These are phyloP conservation scores for Insectozyma bohioensis DNA, from an alignment of 1,139 yeast genomes.

Conservation along the genomic window DNA sequence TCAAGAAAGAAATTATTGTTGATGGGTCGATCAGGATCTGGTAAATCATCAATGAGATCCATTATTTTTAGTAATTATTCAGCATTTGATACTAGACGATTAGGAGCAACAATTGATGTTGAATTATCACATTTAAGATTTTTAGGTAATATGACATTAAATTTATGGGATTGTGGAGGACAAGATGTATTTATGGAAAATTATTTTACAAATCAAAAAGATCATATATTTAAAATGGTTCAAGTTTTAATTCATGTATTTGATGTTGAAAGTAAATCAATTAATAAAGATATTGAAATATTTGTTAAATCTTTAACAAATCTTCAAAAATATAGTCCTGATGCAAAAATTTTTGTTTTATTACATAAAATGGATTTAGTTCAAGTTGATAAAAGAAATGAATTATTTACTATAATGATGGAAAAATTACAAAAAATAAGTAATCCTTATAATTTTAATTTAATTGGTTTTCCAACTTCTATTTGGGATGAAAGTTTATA, in stretches of 20 bases:
- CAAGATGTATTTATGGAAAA: conserved; percentile 97
- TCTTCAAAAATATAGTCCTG: conserved; percentile 81
- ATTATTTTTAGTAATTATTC: conserved; percentile 93
- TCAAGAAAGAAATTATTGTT: conserved; percentile 46
- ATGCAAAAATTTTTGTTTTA: conserved; percentile 87
- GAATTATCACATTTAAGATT: conserved; percentile 94
- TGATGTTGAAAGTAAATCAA: conserved; percentile 92
- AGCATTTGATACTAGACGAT: conserved; percentile 91
- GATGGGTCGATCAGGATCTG: conserved; percentile 95
- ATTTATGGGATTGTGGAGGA: conserved; percentile 98
- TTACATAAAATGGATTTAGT: conserved; percentile 97
- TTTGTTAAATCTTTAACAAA: conserved; percentile 83
- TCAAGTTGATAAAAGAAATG: conserved; percentile 81
- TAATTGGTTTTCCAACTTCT: conserved; percentile 92
- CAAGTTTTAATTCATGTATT: conserved; percentile 97
- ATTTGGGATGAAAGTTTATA: conserved; percentile 97
- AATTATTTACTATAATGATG: conserved; percentile 82
- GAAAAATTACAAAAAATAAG: conserved; percentile 76
- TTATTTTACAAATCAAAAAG: conserved; percentile 82
- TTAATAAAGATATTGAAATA: conserved; percentile 89
- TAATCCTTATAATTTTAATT: conserved; percentile 70
- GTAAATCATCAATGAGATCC: conserved; percentile 96
- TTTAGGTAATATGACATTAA: conserved; percentile 91
- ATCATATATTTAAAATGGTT: conserved; percentile 91
- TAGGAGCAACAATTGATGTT: conserved; percentile 97